A percentile compares a stretch with the other conserved stretches of the same genome.
Conservation (phyloP, 2,329 filamentous ascomycete species). For the Trichoderma sp. region DNA sequence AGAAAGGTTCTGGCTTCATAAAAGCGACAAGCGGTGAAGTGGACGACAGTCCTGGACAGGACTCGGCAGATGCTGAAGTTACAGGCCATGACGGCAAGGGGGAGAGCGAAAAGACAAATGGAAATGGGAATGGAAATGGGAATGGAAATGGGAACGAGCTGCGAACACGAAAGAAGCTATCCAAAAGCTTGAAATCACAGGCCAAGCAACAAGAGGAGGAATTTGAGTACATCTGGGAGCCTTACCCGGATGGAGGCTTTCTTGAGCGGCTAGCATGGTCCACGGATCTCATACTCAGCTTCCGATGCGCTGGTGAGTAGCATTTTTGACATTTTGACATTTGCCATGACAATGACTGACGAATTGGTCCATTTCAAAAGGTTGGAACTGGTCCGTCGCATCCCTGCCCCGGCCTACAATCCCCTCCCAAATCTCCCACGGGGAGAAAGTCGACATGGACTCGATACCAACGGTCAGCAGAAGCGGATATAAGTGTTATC, state of each 20-base stretch:
- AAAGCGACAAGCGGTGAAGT: background rate
- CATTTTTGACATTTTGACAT: background rate
- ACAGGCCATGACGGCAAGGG: background rate
- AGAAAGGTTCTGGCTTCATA: background rate
- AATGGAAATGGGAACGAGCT: background rate
- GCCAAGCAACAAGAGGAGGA: background rate
- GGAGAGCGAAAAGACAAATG: background rate
- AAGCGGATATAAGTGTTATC: constrained; percentile 45
- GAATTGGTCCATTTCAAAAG: constrained; percentile 30
- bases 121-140: background rate
- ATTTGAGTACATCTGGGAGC: constrained; percentile 58
- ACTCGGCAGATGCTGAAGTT: background rate
- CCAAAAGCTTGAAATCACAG: background rate
- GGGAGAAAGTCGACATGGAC: constrained; percentile 40
- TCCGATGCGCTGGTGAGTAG: constrained; percentile 52
- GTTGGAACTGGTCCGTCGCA: constrained; percentile 57
- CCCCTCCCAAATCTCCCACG: constrained; percentile 32
- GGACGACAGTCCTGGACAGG: background rate
- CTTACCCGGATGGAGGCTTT: constrained; percentile 51
- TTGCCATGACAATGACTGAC: background rate
- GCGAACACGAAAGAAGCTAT: background rate
- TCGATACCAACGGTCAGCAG: constrained; percentile 41
- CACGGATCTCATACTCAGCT: constrained; percentile 52
- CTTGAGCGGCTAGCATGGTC: constrained; percentile 53
- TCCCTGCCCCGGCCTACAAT: constrained; percentile 48